A percentile compares a stretch with the other conserved stretches of the same genome.
These are phyloP conservation scores for Poteriospumella lacustris DNA, from an alignment of 108 stramenopile genomes.

Conservation along the genomic window DNA sequence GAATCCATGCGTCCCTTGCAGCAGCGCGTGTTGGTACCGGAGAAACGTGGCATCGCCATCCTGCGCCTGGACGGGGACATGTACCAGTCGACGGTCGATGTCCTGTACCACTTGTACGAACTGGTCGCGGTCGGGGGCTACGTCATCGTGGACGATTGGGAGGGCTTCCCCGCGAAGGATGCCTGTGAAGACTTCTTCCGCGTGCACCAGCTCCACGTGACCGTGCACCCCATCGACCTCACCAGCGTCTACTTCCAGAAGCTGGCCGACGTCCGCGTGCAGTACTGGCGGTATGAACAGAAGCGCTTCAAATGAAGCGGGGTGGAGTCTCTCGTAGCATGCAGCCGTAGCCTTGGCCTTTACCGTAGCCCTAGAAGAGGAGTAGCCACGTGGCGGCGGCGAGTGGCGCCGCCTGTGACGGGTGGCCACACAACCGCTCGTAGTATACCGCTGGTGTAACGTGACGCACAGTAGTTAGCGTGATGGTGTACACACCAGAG, in stretches of 20 bases:
- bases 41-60: too few species aligned
- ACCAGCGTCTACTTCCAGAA: conserved; percentile 1
- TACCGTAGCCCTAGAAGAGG: too few species aligned
- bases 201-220: not conserved
- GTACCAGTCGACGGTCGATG: conserved; percentile 53
- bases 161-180: not conserved
- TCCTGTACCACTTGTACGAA: conserved; percentile 46
- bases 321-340: too few species aligned
- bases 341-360: too few species aligned
- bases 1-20: conserved; percentile 36
- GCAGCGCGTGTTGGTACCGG: conserved; percentile 17
- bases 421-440: too few species aligned
- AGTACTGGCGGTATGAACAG: not conserved
- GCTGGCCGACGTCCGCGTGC: not conserved
- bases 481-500: too few species aligned
- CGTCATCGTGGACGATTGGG: conserved; percentile 24
- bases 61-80: conserved; percentile 48
- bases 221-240: not conserved
- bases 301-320: not conserved
- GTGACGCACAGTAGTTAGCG: too few species aligned
- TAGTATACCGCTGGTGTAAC: too few species aligned
- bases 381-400: too few species aligned
- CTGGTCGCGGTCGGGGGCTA: conserved; percentile 11
- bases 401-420: too few species aligned
- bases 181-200: conserved; percentile 25